Base-by-base conservation (phyloP, 2,329 filamentous ascomycete genomes). In the Chrysoporthe cubensis region DNA sequence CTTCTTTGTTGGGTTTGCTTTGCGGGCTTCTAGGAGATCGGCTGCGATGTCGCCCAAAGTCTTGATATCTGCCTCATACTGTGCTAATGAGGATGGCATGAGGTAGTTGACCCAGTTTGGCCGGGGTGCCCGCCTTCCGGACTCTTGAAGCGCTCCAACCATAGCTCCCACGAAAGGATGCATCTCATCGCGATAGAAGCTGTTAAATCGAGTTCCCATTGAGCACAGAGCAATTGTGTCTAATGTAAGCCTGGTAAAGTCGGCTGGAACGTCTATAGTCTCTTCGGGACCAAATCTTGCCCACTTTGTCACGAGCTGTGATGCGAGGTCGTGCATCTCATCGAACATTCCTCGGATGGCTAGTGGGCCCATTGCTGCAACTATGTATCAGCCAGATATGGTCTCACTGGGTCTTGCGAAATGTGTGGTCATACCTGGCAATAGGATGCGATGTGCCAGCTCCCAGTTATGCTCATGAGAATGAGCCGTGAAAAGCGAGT, bases 281-380 rank as follows among this genome's bases (percentile, higher is more conserved):
- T 62, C 43, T 11, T 62, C 43, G 72, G 57, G 62, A 46, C 59
- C 59, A 50, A 48, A 50, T 34, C 84, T 76, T 7, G 82, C 84
- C 84, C 84, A 87, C 72, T 85, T 86, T 72, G 85, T 76, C 4
- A 84, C 81, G 46, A 87, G 72, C 67, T 87, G 84, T 1, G 78
- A 79, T 16, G 82, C 80, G 66, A 87, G 81, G 68, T 86, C 84
- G 64, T 80, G 76, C 80, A 82, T 82, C 70, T 82, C 80, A 71
- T 82, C 79, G 68, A 85, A 87, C 84, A 87, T 87, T 14, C 76
- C 77, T 48, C 82, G 78, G 70, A 88, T 86, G 3, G 79, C 76
- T 18, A 87, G 72, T 0, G 85, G 85, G 0, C 84, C 84, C 67
- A 87, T 85, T 16, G 83, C 83, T 9, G 85, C 84, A 70, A 86